Conservation (phyloP, 176 grass and related monocot species). For the Musa acuminata region DNA sequence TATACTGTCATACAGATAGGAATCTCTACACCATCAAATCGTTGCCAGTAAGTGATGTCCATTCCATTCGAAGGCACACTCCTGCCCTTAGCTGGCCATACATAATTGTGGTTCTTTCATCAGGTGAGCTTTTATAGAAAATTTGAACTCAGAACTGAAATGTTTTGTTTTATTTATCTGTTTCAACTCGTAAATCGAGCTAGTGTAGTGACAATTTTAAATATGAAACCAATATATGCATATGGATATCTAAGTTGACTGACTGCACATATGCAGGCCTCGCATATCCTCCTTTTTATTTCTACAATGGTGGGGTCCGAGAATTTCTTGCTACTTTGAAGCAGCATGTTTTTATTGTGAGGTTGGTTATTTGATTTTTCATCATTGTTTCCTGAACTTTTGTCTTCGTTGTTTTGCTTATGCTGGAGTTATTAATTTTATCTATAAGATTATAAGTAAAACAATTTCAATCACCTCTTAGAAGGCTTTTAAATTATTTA, state of each 20-base stretch:
- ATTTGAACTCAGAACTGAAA: too few species aligned
- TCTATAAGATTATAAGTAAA: too few species aligned
- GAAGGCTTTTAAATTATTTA: too few species aligned
- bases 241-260: not conserved
- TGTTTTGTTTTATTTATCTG: too few species aligned
- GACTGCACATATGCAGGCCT: conserved; percentile 52
- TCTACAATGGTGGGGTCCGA: conserved; percentile 85
- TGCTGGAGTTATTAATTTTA: not conserved
- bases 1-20: conserved; percentile 52
- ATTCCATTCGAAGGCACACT: conserved; percentile 77
- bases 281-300: conserved; percentile 91
- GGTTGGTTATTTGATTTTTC: conserved; percentile 32
- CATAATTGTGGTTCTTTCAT: conserved; percentile 88
- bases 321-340: conserved; percentile 80
- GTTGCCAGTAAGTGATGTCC: conserved; percentile 67
- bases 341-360: conserved; percentile 79
- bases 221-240: not conserved
- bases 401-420: conserved; percentile 3
- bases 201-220: too few species aligned
- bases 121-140: conserved; percentile 42
- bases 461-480: too few species aligned
- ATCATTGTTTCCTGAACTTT: conserved; percentile 5
- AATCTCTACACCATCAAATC: conserved; percentile 69
- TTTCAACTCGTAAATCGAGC: too few species aligned
- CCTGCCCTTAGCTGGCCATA: conserved; percentile 73